These are phyloP conservation scores for Pelargonium myrrhifolium DNA, from an alignment of 441 rosid species.

Conservation along the genomic window DNA sequence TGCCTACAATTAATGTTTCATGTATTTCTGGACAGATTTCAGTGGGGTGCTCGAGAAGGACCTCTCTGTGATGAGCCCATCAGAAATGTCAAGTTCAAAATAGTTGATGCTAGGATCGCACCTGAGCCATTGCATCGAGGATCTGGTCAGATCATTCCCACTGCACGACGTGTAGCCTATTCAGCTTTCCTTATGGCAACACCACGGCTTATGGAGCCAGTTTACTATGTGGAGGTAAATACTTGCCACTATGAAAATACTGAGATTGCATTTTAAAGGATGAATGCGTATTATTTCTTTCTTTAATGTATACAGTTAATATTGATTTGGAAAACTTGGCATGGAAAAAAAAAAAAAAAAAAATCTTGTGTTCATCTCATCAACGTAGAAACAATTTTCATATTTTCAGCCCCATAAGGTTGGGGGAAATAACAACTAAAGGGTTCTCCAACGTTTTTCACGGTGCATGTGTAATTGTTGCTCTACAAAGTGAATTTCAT, in stretches of 20 bases:
- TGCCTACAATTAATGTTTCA: background rate
- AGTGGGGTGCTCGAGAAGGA: conserved; percentile 99
- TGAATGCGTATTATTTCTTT: background rate
- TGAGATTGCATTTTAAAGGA: background rate
- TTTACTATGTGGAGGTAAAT: conserved; percentile 86
- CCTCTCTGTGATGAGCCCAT: conserved; percentile 98
- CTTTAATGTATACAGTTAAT: too few species aligned
- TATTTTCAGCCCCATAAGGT: too few species aligned
- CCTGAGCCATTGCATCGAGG: conserved; percentile 84
- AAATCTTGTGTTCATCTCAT: too few species aligned
- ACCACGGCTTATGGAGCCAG: conserved; percentile 97
- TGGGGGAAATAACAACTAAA: too few species aligned
- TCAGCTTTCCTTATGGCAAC: conserved; percentile 94
- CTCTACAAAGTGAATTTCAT: too few species aligned
- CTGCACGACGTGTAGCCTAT: conserved; percentile 88
- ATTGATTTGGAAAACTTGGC: too few species aligned
- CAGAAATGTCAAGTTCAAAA: conserved; percentile 92
- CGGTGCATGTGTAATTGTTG: too few species aligned
- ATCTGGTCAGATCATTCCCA: conserved; percentile 97
- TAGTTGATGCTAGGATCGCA: conserved; percentile 90
- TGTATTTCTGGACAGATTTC: conserved; percentile 48
- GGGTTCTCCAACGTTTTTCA: too few species aligned
- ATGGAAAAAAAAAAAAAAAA: too few species aligned
- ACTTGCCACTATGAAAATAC: background rate
- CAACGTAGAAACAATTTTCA: too few species aligned